Conservation (phyloP, 345 rosid genomes). For the Mangifera indica region DNA sequence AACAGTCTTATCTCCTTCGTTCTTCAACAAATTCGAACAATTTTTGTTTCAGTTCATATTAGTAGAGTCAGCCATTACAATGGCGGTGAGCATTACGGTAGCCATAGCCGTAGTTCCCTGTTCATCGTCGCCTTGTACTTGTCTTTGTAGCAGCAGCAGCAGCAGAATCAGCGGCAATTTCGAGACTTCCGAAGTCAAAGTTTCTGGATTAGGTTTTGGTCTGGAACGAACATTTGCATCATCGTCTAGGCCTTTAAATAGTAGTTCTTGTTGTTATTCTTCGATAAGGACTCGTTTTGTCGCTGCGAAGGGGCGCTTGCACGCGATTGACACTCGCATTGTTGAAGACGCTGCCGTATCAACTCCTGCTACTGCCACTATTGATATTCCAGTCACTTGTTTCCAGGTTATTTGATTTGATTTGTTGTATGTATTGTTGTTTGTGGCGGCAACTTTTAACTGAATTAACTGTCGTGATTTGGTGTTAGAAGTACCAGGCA, state of each 20-base stretch:
- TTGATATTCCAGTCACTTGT: slow-evolving; percentile 74
- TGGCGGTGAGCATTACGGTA: neutral
- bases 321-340: slow-evolving; percentile 49
- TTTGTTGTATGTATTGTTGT: neutral
- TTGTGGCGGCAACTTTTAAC: neutral
- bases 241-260: neutral
- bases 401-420: slow-evolving; percentile 51
- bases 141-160: neutral
- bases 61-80: neutral
- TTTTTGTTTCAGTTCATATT: neutral
- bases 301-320: slow-evolving; percentile 22
- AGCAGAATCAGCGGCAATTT: neutral
- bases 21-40: neutral
- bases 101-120: neutral
- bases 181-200: neutral
- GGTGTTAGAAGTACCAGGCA: too few species aligned
- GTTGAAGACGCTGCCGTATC: slow-evolving; percentile 39
- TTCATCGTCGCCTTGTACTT: neutral
- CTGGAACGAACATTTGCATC: neutral
- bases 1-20: neutral
- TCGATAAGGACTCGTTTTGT: neutral
- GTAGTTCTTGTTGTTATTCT: neutral
- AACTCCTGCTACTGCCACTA: slow-evolving; percentile 17
- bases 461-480: neutral
- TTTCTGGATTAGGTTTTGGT: slow-evolving; percentile 2